Evolutionary conservation across 345 rosid species (phyloP).

Genomic region (Pseudoturritis turrita): DNA sequence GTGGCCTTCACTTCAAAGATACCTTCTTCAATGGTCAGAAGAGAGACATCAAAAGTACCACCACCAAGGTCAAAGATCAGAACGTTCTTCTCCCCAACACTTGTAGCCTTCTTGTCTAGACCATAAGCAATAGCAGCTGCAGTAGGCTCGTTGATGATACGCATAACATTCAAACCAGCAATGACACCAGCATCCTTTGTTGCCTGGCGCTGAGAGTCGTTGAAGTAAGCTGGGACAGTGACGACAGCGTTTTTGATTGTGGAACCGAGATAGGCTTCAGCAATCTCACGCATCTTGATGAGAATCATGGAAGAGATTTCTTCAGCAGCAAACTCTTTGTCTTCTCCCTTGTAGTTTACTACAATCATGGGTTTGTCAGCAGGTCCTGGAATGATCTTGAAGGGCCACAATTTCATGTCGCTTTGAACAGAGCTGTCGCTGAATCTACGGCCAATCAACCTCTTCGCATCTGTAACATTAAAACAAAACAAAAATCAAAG

Average conservation of each 20-base stretch:
- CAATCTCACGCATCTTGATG: conserved; percentile 77
- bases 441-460: conserved; percentile 70
- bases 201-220: conserved; percentile 68
- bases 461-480: conserved; percentile 49
- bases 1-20: conserved; percentile 74
- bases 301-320: conserved; percentile 78
- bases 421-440: conserved; percentile 60
- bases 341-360: conserved; percentile 59
- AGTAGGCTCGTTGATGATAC: conserved; percentile 72
- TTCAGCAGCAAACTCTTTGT: conserved; percentile 64
- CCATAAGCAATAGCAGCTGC: conserved; percentile 85
- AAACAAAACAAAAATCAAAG: neutral
- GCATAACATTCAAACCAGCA: conserved; percentile 70
- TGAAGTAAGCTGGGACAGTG: conserved; percentile 71
- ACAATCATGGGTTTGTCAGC: conserved; percentile 66
- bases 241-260: conserved; percentile 61
- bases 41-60: conserved; percentile 73
- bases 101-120: conserved; percentile 65
- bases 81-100: conserved; percentile 66
- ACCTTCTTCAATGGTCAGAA: conserved; percentile 66
- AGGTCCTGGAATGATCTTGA: conserved; percentile 54
- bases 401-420: conserved; percentile 62
- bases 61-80: conserved; percentile 67
- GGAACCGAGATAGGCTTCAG: conserved; percentile 62
- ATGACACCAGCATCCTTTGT: conserved; percentile 70